Evolutionary conservation across 1,284 basidiomycete genomes (phyloP).

Genomic region (Naganishia liquefaciens): DNA sequence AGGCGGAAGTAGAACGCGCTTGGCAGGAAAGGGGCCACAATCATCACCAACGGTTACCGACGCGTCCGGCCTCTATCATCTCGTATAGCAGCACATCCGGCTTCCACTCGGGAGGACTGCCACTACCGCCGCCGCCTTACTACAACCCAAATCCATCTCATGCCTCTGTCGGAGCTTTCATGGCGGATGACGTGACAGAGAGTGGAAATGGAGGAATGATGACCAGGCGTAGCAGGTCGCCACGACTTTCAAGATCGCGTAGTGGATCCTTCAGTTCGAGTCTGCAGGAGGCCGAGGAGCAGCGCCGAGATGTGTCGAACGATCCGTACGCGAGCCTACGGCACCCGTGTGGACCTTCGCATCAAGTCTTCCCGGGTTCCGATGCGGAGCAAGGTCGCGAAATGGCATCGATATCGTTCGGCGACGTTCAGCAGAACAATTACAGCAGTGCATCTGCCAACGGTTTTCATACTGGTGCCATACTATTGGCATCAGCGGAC

Average conservation of each 20-base stretch:
- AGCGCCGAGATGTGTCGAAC: not conserved
- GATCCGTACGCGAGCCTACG: slow-evolving; percentile 3
- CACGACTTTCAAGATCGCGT: slow-evolving; percentile 1
- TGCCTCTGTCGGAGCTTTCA: slow-evolving; percentile 17
- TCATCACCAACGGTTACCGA: not conserved
- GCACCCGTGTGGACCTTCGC: not conserved
- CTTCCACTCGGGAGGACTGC: slow-evolving; percentile 2
- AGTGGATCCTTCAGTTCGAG: slow-evolving; percentile 12
- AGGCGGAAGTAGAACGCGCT: slow-evolving; percentile 40
- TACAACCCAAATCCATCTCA: slow-evolving; percentile 26
- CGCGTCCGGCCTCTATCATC: slow-evolving; percentile 1
- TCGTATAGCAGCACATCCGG: slow-evolving; percentile 9
- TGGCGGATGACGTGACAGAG: slow-evolving; percentile 14
- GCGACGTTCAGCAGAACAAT: not conserved
- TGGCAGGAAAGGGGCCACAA: slow-evolving; percentile 33
- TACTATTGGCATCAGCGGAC: not conserved
- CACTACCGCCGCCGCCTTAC: slow-evolving; percentile 15
- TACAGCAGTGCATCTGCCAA: slow-evolving; percentile 8
- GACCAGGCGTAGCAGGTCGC: not conserved
- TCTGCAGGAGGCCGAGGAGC: slow-evolving; percentile 10
- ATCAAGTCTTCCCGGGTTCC: not conserved
- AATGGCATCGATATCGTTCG: not conserved
- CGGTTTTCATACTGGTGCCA: slow-evolving; percentile 2
- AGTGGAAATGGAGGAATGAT: slow-evolving; percentile 6
- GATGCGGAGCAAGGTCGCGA: not conserved